Base-by-base conservation (phyloP, 2,329 filamentous ascomycete genomes). In the Botryosphaeria agaves region DNA sequence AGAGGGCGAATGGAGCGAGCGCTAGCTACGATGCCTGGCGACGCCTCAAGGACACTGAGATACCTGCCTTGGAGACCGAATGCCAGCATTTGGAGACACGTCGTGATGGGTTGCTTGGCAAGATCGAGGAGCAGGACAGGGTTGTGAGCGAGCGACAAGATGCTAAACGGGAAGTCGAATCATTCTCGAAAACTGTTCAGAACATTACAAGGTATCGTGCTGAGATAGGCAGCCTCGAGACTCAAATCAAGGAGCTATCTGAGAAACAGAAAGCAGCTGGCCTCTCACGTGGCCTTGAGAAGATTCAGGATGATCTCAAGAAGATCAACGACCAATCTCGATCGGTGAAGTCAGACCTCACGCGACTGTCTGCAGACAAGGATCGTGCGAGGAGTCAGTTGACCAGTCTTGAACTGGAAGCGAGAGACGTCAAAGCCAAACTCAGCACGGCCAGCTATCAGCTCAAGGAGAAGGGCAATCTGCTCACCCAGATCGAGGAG, bases 261-360 rank as follows among this genome's bases (percentile, higher is more conserved):
- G 72, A 73, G 6, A 83, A 84, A 41, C 79, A 94, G 46, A 72
- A 77, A 44, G 69, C 75, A 9, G 62, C 66, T 16, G 68, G 69
- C 8, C 52, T 64, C 7, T 67, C 70, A 9, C 72, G 81, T 37
- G 80, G 79, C 18, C 66, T 83, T 5, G 80, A 92, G 32, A 80
- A 89, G 40, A 84, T 95, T 31, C 79, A 89, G 42, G 74, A 80
- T 31, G 70, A 84, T 28, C 70, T 84, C 36, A 71, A 72, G 28
- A 55, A 59, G 12, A 64, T 76, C 33, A 68, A 67, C 14, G 80
- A 84, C 36, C 72, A 80, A 45, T 65, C 73, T 39, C 70, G 76
- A 32, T 56, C 57, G 14, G 55, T 73, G 17, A 83, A 80, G 46
- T 61, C 61, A 25, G 66, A 62, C 26, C 63, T 87, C 8, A 54